Percentiles rank a stretch among this genome's conserved stretches.
Evolutionary conservation across 306 rosid genomes (phyloP).

Genomic region (Alnus glutinosa): DNA sequence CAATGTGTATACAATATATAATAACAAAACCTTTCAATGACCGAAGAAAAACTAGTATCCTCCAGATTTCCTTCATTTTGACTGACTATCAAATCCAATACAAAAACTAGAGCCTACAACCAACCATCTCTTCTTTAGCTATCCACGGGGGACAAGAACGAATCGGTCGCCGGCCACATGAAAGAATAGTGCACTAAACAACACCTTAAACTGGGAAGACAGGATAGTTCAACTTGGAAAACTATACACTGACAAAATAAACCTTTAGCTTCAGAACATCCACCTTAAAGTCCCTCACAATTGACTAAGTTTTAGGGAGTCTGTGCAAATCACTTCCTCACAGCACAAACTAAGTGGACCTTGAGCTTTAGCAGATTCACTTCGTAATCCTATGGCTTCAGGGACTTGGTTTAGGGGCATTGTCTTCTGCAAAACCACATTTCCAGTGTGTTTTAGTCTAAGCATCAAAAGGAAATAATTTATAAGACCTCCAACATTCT

Average conservation of each 20-base stretch:
- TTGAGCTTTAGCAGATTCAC: background rate
- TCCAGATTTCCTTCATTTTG: no score
- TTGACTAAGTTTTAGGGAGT: background rate
- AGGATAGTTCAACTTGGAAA: background rate
- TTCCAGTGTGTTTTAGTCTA: background rate
- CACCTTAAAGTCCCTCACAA: background rate
- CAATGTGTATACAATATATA: no score
- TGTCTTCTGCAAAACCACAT: conserved; percentile 34
- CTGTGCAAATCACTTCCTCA: conserved; percentile 1
- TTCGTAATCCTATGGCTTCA: background rate
- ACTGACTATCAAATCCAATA: no score
- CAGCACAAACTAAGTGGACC: background rate
- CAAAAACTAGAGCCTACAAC: conserved; percentile 2
- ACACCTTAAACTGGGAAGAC: conserved; percentile 4
- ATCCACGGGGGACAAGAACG: background rate
- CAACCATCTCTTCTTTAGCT: conserved; percentile 2
- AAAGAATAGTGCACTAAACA: background rate
- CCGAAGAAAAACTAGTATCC: no score
- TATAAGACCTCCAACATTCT: background rate
- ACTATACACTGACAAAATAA: background rate
- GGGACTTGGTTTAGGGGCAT: conserved; percentile 21
- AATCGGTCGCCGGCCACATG: background rate
- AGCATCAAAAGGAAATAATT: background rate
- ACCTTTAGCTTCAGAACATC: background rate
- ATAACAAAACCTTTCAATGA: no score